These are phyloP conservation scores for Alternaria panax DNA, from an alignment of 2,329 filamentous ascomycete species.

Conservation along the genomic window DNA sequence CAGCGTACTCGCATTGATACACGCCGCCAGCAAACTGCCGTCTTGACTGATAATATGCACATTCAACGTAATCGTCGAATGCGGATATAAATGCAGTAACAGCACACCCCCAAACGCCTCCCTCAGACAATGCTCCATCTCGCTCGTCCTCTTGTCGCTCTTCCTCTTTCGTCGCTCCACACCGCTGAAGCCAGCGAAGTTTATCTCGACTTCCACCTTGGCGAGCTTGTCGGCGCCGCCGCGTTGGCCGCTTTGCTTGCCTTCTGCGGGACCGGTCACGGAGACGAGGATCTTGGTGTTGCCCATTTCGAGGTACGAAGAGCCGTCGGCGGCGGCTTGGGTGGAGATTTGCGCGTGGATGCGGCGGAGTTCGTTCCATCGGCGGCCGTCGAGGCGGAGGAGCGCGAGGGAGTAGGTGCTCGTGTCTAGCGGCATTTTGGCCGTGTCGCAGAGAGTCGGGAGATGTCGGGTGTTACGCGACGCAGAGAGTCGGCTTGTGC, in stretches of 20 bases:
- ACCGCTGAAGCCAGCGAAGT: constrained; percentile 85
- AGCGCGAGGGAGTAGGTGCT: constrained; percentile 89
- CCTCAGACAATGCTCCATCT: constrained; percentile 80
- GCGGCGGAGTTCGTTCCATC: constrained; percentile 96
- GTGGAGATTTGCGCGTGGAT: constrained; percentile 90
- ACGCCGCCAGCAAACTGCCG: constrained; percentile 86
- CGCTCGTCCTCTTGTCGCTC: constrained; percentile 73
- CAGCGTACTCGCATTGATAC: constrained; percentile 89
- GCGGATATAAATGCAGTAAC: constrained; percentile 87
- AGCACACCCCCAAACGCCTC: constrained; percentile 79
- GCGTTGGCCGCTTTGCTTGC: constrained; percentile 58
- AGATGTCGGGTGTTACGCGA: not conserved
- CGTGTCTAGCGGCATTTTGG: constrained; percentile 87
- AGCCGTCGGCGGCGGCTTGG: constrained; percentile 90
- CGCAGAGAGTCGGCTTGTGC: not conserved
- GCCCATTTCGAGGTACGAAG: constrained; percentile 93
- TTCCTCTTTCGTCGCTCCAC: constrained; percentile 82
- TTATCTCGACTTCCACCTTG: constrained; percentile 80
- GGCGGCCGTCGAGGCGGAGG: constrained; percentile 71
- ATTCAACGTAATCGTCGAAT: constrained; percentile 81
- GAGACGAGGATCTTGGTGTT: constrained; percentile 97
- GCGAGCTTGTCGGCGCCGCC: constrained; percentile 62
- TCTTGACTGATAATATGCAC: constrained; percentile 90
- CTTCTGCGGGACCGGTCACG: constrained; percentile 83
- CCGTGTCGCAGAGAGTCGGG: not conserved